Base-by-base conservation (phyloP, 164 flowering plant genomes). In the Umbellularia californica region DNA sequence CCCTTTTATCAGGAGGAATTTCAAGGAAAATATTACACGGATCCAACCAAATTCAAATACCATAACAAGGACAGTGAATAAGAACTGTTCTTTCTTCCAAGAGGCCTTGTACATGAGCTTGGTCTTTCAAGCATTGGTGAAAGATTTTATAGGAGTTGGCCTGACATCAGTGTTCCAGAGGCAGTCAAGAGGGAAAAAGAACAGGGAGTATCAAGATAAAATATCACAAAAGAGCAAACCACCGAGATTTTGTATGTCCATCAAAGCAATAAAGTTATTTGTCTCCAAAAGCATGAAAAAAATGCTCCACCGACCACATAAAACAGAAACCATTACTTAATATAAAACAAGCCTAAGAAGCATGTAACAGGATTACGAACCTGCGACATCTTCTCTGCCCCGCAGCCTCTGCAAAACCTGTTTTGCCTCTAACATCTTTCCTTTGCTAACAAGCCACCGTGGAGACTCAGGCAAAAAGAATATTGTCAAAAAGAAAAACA, bases 381-480 rank as follows among this genome's bases (percentile, higher is more conserved):
- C 98, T 87, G 95, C 84, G 83, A 94, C 97, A 78, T 94, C 97
- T 80, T 90, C 98, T 72, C 85, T 81, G 79, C 97, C 98, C 30
- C 98, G 92, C 22, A 94, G 74, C 77, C 79, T 82, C 82, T 91
- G 97, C 74, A 94, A 82, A 79, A 94, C 97, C 51, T 72, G 75
- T 78, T 92, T 90, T 10, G 98, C 98, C 85, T 92, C 97, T 2
- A 73, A 25, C 97, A 94, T 94, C 79, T 71, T 87, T 65, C 97
- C 98, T 80, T 92, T 94, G 76, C 98, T 91, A 33, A 94, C 98
- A 63, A 94, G 94, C 98, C 98, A 94, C 65, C 98, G 87, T 65
- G 98, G 98, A 81, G 98, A 94, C 79, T 94, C 97, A 28, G 98
- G 98, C 87, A 94, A 85, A 84, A 77, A 94, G 75, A 94, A 88